These are phyloP conservation scores for Bassia scoparia DNA, from an alignment of 148 eudicot species.

Conservation along the genomic window DNA sequence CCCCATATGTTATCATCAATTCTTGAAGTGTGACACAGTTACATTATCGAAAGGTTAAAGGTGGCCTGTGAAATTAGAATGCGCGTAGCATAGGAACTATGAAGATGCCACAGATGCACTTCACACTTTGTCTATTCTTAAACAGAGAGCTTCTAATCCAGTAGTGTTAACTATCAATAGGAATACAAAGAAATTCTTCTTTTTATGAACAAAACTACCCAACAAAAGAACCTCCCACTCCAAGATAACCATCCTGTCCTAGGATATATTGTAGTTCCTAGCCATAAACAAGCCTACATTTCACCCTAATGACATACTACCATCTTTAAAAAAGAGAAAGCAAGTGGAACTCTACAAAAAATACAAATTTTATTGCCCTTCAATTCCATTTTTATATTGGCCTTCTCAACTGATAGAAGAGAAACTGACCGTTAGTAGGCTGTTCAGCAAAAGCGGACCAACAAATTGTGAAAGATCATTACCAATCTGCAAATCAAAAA, in stretches of 20 bases:
- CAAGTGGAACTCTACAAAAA: background rate
- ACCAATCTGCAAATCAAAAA: slow-evolving; percentile 52
- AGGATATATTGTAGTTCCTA: background rate
- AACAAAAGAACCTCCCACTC: background rate
- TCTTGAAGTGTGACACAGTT: no score
- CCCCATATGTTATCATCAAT: no score
- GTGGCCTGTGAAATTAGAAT: no score
- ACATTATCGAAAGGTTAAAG: no score
- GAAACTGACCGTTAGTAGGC: slow-evolving; percentile 54
- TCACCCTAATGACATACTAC: background rate
- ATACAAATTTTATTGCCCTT: background rate
- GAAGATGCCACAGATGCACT: no score
- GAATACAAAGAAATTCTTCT: background rate
- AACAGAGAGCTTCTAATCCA: background rate
- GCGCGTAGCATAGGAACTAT: no score
- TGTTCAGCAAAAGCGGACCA: slow-evolving; percentile 62
- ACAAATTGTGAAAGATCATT: slow-evolving; percentile 77
- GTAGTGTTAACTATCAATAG: background rate
- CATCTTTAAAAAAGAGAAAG: background rate
- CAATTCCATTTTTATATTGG: background rate
- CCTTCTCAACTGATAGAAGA: background rate
- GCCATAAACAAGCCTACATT: background rate
- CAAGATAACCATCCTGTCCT: background rate
- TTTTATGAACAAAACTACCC: background rate
- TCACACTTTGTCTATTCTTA: no score